Base-by-base conservation (phyloP, 768 basidiomycete species). In the Phanerochaete carnosa region DNA sequence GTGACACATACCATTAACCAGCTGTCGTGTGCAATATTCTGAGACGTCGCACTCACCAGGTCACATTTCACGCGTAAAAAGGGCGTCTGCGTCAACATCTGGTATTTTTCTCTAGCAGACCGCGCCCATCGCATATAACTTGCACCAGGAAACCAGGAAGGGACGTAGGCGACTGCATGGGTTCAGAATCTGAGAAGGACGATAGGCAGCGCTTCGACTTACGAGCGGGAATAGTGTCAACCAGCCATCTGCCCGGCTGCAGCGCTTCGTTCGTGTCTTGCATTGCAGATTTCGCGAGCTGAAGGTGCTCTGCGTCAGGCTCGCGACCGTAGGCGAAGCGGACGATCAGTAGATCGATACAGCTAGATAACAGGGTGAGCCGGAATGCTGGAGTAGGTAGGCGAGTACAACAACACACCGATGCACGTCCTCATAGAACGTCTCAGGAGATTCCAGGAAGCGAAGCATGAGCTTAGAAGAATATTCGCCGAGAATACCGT, bases 171-270 rank as follows among this genome's bases (percentile, higher is more conserved):
- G 39, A 67, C 61, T 65, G 25, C 68, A 23, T 23, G 5, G 26
- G 12, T 2, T 23, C 2, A 23, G 2, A 47, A 22, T 3, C 16
- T 2, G 12, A 1, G 22, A 47, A 15, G 9, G 12, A 47, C 4
- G 16, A 23, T 22, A 23, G 11, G 4, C 5, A 22, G 11, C 46
- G 7, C 12, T 47, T 11, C 22, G 16, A 47, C 46, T 12, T 47
- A 47, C 46, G 22, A 4, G 46, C 12, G 60, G 72, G 70, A 26
- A 73, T 33, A 13, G 56, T 22, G 53, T 83, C 80, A 3, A 84
- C 80, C 2, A 80, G 66, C 61, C 76, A 82, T 22, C 70, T 59
- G 5, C 79, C 81, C 1, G 77, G 77, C 13, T 74, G 61, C 0
- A 72, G 64, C 0, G 78, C 77, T 9, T 63, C 64, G 16, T 26